Percentiles rank a stretch among this genome's conserved stretches.
These are phyloP conservation scores for Poterioochromonas sp. DNA, from an alignment of 352 stramenopile genomes.

Conservation along the genomic window DNA sequence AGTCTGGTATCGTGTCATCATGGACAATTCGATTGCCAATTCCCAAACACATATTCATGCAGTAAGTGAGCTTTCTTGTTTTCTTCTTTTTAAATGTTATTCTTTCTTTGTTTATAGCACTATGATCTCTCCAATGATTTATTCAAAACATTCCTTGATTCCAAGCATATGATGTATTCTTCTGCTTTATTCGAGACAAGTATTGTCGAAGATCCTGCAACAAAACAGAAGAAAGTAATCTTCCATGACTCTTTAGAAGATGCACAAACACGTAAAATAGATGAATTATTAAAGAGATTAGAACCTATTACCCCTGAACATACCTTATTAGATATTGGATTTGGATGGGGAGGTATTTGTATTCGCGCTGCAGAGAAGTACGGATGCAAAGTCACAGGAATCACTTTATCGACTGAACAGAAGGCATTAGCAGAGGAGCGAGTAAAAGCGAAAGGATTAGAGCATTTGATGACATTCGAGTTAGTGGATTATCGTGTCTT, in stretches of 20 bases:
- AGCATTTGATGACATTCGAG: conserved; percentile 61
- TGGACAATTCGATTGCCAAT: conserved; percentile 64
- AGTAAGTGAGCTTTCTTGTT: conserved; percentile 14
- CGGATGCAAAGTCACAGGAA: conserved; percentile 59
- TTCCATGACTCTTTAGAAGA: conserved; percentile 52
- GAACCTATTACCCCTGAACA: conserved; percentile 50
- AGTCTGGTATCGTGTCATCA: conserved; percentile 57
- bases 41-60: conserved; percentile 38
- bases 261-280: conserved; percentile 63
- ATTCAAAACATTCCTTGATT: conserved; percentile 61
- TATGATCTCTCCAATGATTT: conserved; percentile 66
- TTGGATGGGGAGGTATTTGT: conserved; percentile 61
- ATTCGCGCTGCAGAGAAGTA: conserved; percentile 60
- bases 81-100: neutral
- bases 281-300: conserved; percentile 55
- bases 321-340: conserved; percentile 65
- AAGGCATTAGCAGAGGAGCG: conserved; percentile 55
- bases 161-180: conserved; percentile 64
- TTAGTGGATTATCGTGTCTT: conserved; percentile 66
- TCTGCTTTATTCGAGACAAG: conserved; percentile 55
- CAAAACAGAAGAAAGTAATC: neutral
- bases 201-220: neutral
- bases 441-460: conserved; percentile 48
- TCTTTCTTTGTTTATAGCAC: conserved; percentile 39
- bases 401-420: conserved; percentile 67